These are phyloP conservation scores for Epichloe coenophiala DNA, from an alignment of 2,329 filamentous ascomycete species.

Conservation along the genomic window DNA sequence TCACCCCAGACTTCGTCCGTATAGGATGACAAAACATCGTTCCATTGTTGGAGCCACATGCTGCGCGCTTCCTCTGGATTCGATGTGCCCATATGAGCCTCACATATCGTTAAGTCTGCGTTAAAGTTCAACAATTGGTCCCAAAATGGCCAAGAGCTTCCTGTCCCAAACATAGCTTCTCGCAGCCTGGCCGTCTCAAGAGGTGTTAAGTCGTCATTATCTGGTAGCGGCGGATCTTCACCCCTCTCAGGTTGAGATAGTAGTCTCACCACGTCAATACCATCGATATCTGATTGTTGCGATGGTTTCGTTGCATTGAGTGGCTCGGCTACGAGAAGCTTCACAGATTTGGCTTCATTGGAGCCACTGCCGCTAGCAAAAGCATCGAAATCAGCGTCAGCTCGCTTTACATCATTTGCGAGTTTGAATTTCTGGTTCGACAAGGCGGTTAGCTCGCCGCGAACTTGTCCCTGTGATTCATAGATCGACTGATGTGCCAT, in stretches of 20 bases:
- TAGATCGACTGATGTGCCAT: background rate
- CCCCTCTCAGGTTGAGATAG: conserved; percentile 17
- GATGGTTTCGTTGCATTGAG: conserved; percentile 8
- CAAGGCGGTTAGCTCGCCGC: background rate
- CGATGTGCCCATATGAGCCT: conserved; percentile 24
- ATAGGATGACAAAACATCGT: conserved; percentile 40
- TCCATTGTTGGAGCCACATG: conserved; percentile 42
- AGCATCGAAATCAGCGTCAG: background rate
- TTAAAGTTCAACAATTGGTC: conserved; percentile 37
- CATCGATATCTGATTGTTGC: conserved; percentile 8
- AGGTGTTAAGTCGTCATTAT: conserved; percentile 13
- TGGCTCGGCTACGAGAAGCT: background rate
- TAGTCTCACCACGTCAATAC: conserved; percentile 22
- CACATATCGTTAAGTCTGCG: conserved; percentile 23
- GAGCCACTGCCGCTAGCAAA: background rate
- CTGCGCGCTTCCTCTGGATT: conserved; percentile 25
- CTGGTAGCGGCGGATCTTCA: conserved; percentile 11
- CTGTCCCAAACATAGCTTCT: conserved; percentile 23
- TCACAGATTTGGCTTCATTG: background rate
- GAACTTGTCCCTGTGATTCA: background rate
- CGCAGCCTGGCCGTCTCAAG: conserved; percentile 21
- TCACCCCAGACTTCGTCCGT: conserved; percentile 58
- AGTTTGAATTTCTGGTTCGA: background rate
- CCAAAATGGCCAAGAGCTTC: conserved; percentile 18
- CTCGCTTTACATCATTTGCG: background rate